Evolutionary conservation across 768 basidiomycete species (phyloP).

Genomic region (Boletus rex-veris): DNA sequence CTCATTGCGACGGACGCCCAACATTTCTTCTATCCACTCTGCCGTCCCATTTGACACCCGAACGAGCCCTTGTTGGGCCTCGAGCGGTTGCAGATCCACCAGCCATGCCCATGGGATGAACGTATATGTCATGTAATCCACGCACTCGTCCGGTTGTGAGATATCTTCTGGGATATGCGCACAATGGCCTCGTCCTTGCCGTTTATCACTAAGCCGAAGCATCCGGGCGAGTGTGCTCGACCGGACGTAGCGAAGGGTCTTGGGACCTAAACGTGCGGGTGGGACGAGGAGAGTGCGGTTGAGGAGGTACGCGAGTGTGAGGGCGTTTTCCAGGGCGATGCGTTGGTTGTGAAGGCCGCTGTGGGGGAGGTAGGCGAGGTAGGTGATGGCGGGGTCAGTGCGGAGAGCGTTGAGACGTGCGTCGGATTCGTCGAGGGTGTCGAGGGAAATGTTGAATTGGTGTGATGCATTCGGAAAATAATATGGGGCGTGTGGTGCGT

Average conservation of each 20-base stretch:
- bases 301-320: slow-evolving; percentile 63
- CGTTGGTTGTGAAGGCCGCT: slow-evolving; percentile 86
- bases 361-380: slow-evolving; percentile 75
- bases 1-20: slow-evolving; percentile 36
- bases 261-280: slow-evolving; percentile 63
- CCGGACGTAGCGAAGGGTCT: slow-evolving; percentile 59
- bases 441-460: slow-evolving; percentile 22
- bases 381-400: slow-evolving; percentile 37
- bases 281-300: slow-evolving; percentile 79
- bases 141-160: slow-evolving; percentile 52
- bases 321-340: slow-evolving; percentile 81
- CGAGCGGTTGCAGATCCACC: slow-evolving; percentile 47
- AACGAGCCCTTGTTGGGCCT: slow-evolving; percentile 39
- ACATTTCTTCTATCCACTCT: slow-evolving; percentile 17
- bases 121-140: slow-evolving; percentile 58
- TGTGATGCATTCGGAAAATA: neutral
- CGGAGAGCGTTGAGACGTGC: slow-evolving; percentile 6
- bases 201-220: slow-evolving; percentile 48
- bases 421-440: slow-evolving; percentile 28
- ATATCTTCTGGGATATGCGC: slow-evolving; percentile 33
- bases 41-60: slow-evolving; percentile 50
- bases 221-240: slow-evolving; percentile 44
- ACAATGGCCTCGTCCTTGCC: slow-evolving; percentile 50
- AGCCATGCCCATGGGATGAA: slow-evolving; percentile 69
- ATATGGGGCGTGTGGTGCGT: neutral